Base-by-base conservation (phyloP, 78 protist genomes). In the Dictyostelium firmibasis region DNA sequence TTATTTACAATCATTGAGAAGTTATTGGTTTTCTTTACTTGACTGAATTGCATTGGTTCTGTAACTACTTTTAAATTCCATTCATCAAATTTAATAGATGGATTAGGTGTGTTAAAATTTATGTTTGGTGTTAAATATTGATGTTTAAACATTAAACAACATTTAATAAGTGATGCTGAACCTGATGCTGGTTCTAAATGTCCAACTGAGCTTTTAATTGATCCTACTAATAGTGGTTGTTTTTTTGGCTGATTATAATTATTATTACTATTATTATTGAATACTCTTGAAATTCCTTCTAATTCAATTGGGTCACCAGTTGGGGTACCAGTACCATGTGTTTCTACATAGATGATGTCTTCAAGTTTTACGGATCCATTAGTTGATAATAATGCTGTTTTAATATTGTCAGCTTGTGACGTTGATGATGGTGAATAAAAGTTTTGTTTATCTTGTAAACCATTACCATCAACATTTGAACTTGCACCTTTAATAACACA, bases 241-340 rank as follows among this genome's bases (percentile, higher is more conserved):
- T 50, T 50, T 5, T 14, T 4, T 31, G 27, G 27, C 2, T 44
- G 14, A 23, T 84, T 67, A 23, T 41, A 9, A 47, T 41, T 2
- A n/a, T 23, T 47, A 9, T 29, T 78, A 16, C 16, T 50, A 2
- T 44, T 44, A 16, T 18, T 14, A 6, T 77, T 35, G 18, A 89
- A 87, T 9, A 81, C 91, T 2, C 7, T 25, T 29, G 85, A 47
- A 16, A 94, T 18, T n/a, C 70, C 25, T 29, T 72, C 64, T 18
- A 94, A 8, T 60, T 94, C 97, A 16, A 94, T 69, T 50, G 97
- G 97, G 31, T 94, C 97, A 16, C 97, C 97, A 38, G 50, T 81
- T 9, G 53, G 36, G 1, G 97, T 94, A 18, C 97, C 97, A 75
- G 97, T 94, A 4, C 88, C 94, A 70, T 94, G 97, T 2, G 92